Percentiles rank a stretch among this genome's conserved stretches.
Conservation (phyloP, 805 yeast species). For the Torulaspora indica region DNA sequence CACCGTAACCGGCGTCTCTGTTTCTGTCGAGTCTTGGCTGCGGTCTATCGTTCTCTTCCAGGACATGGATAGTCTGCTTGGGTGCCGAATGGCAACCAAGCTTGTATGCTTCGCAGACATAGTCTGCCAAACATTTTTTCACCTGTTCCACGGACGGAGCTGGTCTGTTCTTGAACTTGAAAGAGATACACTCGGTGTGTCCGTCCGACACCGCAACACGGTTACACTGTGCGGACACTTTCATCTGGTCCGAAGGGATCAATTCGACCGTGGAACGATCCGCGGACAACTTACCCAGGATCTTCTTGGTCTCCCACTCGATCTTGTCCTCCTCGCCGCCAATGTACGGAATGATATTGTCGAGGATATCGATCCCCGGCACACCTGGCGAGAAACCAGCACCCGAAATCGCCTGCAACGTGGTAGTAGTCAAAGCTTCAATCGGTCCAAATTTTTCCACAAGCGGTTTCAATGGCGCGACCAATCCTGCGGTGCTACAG, state of each 20-base stretch:
- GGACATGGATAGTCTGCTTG: conserved; percentile 80
- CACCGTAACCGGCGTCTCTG: conserved; percentile 90
- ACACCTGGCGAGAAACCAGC: conserved; percentile 99
- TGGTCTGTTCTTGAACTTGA: conserved; percentile 74
- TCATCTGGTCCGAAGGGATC: conserved; percentile 63
- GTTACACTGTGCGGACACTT: conserved; percentile 93
- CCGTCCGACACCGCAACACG: conserved; percentile 97
- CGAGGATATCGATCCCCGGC: conserved; percentile 89
- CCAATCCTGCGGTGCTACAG: conserved; percentile 97
- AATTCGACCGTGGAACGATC: conserved; percentile 53
- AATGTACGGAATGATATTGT: conserved; percentile 91
- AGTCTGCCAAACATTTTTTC: conserved; percentile 62
- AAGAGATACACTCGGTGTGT: conserved; percentile 90
- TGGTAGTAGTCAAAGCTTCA: conserved; percentile 79
- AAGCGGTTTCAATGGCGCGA: conserved; percentile 94
- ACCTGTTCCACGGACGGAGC: conserved; percentile 83
- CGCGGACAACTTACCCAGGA: conserved; percentile 59
- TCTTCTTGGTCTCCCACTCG: conserved; percentile 97
- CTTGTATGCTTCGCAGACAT: conserved; percentile 74
- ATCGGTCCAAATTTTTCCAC: conserved; percentile 88
- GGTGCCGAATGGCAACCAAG: conserved; percentile 92
- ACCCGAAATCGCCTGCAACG: conserved; percentile 96
- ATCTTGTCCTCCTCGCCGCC: conserved; percentile 97
- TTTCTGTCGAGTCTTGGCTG: conserved; percentile 97
- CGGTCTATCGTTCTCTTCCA: conserved; percentile 90